A percentile compares a stretch with the other conserved stretches of the same genome.
These are phyloP conservation scores for Trebouxia sp. DNA, from an alignment of 139 green algal genomes.

Conservation along the genomic window DNA sequence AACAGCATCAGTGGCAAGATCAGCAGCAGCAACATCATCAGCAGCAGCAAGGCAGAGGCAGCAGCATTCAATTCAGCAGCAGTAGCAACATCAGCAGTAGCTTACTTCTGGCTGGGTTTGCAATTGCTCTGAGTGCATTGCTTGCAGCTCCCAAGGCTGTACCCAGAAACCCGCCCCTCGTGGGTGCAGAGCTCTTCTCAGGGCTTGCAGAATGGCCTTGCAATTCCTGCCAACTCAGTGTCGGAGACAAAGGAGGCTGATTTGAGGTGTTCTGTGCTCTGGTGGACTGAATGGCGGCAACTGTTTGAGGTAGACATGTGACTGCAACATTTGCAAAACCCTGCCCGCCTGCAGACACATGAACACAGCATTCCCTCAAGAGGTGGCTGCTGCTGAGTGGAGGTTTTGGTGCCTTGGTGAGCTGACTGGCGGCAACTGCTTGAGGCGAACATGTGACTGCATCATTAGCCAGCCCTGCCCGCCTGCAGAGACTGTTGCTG, in stretches of 20 bases:
- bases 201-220: neutral
- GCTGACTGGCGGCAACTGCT: too few species aligned
- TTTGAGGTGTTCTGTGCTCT: neutral
- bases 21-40: too few species aligned
- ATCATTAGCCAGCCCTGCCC: too few species aligned
- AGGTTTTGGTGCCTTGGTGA: too few species aligned
- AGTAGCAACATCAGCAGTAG: neutral
- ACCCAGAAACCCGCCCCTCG: neutral
- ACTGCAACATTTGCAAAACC: constrained; percentile 53
- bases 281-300: neutral
- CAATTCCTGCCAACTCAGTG: neutral
- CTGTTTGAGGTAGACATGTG: constrained; percentile 12
- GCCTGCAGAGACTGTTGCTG: neutral
- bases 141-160: neutral
- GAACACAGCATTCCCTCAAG: too few species aligned
- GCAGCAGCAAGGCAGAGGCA: neutral
- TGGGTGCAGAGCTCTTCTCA: neutral
- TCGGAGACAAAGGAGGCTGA: neutral
- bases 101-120: neutral
- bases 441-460: too few species aligned
- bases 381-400: too few species aligned
- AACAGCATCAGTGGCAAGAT: too few species aligned
- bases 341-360: constrained; percentile 14
- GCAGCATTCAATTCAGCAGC: neutral
- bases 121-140: neutral